Percentiles rank a stretch among this genome's conserved stretches.
Evolutionary conservation across 2,329 filamentous ascomycete species (phyloP).

Genomic region (Alternaria arborescens): DNA sequence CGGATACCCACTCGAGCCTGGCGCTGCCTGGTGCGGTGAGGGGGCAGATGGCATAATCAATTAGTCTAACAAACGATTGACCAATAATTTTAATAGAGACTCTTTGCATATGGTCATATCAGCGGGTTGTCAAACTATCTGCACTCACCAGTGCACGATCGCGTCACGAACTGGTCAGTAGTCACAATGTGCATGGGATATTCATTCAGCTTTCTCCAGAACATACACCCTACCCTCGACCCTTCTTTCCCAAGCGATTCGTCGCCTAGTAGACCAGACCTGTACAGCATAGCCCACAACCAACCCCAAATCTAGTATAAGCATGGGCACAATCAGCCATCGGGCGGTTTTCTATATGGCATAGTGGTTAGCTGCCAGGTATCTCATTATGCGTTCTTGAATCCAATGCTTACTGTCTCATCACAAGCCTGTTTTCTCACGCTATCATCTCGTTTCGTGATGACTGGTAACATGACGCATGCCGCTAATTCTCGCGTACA

Average conservation of each 20-base stretch:
- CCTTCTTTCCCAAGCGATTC: not conserved
- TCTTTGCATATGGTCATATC: not conserved
- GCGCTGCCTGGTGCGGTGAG: conserved; percentile 63
- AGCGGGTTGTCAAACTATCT: accelerated
- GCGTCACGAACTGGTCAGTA: not conserved
- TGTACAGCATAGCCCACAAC: not conserved
- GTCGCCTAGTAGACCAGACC: not conserved
- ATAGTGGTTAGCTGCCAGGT: not conserved
- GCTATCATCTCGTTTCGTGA: not conserved
- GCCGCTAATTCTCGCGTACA: conserved; percentile 6
- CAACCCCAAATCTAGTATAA: not conserved
- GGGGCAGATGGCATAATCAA: conserved; percentile 53
- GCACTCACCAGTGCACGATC: not conserved
- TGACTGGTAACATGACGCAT: not conserved
- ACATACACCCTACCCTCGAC: not conserved
- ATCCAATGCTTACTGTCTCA: not conserved
- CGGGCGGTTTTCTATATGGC: not conserved
- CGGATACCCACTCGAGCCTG: conserved; percentile 62
- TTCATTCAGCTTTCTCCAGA: not conserved
- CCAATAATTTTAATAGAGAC: not conserved
- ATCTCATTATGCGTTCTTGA: not conserved
- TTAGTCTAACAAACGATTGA: not conserved
- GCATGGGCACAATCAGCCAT: conserved; percentile 1
- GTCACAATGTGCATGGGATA: accelerated
- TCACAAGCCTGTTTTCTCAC: not conserved